These are phyloP conservation scores for Quercus robur DNA, from an alignment of 306 rosid genomes.

Conservation along the genomic window DNA sequence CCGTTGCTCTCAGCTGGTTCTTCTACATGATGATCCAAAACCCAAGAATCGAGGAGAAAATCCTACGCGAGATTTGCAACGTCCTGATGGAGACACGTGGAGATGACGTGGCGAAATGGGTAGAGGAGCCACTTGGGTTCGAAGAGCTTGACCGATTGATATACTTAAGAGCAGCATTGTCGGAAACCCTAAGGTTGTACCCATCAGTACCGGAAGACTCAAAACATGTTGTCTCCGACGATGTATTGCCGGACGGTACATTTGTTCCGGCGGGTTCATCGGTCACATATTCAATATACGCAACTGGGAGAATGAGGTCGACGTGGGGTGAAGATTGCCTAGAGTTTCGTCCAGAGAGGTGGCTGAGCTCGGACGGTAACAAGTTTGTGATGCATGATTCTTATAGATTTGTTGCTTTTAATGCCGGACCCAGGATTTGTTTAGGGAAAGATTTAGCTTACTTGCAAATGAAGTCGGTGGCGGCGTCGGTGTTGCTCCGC, in stretches of 20 bases:
- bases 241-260: slow-evolving; percentile 73
- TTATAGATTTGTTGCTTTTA: slow-evolving; percentile 80
- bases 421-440: slow-evolving; percentile 95
- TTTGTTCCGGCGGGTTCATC: slow-evolving; percentile 86
- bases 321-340: slow-evolving; percentile 91
- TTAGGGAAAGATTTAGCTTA: slow-evolving; percentile 89
- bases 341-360: slow-evolving; percentile 77
- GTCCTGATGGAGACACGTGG: slow-evolving; percentile 77
- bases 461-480: slow-evolving; percentile 85
- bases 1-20: slow-evolving; percentile 77
- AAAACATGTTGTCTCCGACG: slow-evolving; percentile 70
- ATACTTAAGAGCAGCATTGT: slow-evolving; percentile 70
- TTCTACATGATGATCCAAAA: slow-evolving; percentile 72
- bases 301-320: slow-evolving; percentile 68
- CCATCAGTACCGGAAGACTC: slow-evolving; percentile 94
- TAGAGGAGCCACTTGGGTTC: slow-evolving; percentile 61
- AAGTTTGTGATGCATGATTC: slow-evolving; percentile 59
- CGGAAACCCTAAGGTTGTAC: slow-evolving; percentile 76
- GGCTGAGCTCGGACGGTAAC: slow-evolving; percentile 64
- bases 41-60: slow-evolving; percentile 58
- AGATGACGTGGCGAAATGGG: slow-evolving; percentile 34
- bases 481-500: slow-evolving; percentile 73
- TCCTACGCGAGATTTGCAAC: slow-evolving; percentile 52
- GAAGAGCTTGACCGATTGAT: slow-evolving; percentile 79
- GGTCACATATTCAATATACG: slow-evolving; percentile 75